phyloP scores from a whole-genome alignment of 805 yeast species.

The Yarrowia sp. region DNA sequence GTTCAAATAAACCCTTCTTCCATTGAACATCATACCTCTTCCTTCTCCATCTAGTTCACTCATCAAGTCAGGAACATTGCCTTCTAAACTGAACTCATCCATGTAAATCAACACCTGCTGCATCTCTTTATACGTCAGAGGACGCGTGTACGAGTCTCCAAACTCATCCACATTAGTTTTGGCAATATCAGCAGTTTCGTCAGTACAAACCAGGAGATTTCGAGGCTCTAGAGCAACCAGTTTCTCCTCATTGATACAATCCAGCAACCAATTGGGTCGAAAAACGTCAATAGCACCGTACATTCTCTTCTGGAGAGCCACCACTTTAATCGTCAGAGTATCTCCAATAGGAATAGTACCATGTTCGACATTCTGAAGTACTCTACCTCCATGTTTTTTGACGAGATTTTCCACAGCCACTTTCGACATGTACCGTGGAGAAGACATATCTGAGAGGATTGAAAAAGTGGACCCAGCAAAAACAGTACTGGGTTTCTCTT shows the following conservation, averaged over 20 bases:
- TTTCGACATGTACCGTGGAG: slow-evolving; percentile 32
- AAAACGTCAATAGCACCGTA: slow-evolving; percentile 50
- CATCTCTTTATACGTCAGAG: slow-evolving; percentile 3
- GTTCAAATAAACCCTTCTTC: not conserved
- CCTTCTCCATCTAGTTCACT: not conserved
- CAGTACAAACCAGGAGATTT: slow-evolving; percentile 30
- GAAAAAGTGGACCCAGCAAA: slow-evolving; percentile 33
- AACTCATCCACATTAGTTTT: slow-evolving; percentile 49
- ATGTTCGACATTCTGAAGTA: slow-evolving; percentile 29
- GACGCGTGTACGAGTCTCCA: slow-evolving; percentile 57
- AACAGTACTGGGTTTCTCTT: slow-evolving; percentile 27
- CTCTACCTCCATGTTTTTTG: slow-evolving; percentile 36
- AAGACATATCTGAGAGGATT: slow-evolving; percentile 34
- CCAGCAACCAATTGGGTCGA: slow-evolving; percentile 69
- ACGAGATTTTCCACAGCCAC: slow-evolving; percentile 32
- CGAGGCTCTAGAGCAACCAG: slow-evolving; percentile 59
- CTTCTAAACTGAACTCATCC: not conserved
- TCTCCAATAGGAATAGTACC: slow-evolving; percentile 33
- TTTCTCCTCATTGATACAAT: slow-evolving; percentile 49
- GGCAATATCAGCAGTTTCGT: slow-evolving; percentile 35
- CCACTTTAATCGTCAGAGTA: slow-evolving; percentile 39
- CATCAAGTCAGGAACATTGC: not conserved
- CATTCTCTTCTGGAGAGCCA: slow-evolving; percentile 45
- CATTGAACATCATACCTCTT: not conserved
- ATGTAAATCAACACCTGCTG: not conserved